Evolutionary conservation across 345 rosid species (phyloP).

Genomic region (Nasturtium officinale): DNA sequence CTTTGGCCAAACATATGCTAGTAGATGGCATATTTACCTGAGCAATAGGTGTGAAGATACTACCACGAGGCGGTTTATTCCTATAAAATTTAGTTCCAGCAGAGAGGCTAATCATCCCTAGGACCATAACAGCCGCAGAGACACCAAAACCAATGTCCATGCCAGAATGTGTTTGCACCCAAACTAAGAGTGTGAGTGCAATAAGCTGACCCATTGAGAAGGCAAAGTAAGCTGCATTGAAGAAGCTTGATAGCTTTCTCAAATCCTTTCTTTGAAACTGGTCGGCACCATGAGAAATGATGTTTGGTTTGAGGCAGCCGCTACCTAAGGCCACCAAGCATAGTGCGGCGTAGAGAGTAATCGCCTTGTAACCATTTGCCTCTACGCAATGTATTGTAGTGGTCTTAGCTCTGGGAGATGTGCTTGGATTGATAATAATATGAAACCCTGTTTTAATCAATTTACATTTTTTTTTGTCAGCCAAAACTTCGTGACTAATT

Average conservation of each 20-base stretch:
- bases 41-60: slow-evolving; percentile 83
- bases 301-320: slow-evolving; percentile 96
- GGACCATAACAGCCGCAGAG: slow-evolving; percentile 87
- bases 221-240: slow-evolving; percentile 88
- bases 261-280: slow-evolving; percentile 64
- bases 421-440: slow-evolving; percentile 85
- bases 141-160: slow-evolving; percentile 94
- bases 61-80: slow-evolving; percentile 75
- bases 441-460: slow-evolving; percentile 66
- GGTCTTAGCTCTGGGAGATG: slow-evolving; percentile 89
- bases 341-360: slow-evolving; percentile 70
- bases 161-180: slow-evolving; percentile 95
- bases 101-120: slow-evolving; percentile 64
- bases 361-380: slow-evolving; percentile 68
- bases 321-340: slow-evolving; percentile 93
- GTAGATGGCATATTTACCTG: slow-evolving; percentile 50
- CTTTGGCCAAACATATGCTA: background rate
- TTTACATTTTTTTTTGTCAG: slow-evolving; percentile 5
- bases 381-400: slow-evolving; percentile 51
- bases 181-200: slow-evolving; percentile 81
- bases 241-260: slow-evolving; percentile 77
- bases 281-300: slow-evolving; percentile 90
- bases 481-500: background rate
- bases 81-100: slow-evolving; percentile 63
- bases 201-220: slow-evolving; percentile 82